phyloP scores from a whole-genome alignment of 257 asterid species.

The Solanum dulcamara region DNA sequence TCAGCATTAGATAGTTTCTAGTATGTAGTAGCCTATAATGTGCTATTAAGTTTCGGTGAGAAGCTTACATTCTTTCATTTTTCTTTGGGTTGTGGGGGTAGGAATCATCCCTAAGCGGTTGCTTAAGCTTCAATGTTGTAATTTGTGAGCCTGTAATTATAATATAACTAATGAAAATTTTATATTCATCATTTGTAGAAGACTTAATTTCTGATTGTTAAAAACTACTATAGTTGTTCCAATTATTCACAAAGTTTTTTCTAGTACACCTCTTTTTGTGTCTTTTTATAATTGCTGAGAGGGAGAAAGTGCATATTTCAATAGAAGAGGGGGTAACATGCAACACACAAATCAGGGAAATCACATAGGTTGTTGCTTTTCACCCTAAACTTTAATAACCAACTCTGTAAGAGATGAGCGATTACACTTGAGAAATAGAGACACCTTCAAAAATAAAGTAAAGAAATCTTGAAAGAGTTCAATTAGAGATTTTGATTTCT shows the following conservation, averaged over 20 bases:
- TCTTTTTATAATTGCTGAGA: not conserved
- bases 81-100: not conserved
- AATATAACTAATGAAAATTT: not conserved
- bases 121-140: conserved; percentile 30
- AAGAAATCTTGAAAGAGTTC: too few species aligned
- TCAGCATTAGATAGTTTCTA: not conserved
- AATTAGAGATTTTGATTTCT: too few species aligned
- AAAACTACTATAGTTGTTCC: not conserved
- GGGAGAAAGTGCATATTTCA: not conserved
- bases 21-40: not conserved
- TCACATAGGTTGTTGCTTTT: not conserved
- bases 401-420: not conserved
- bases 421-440: not conserved
- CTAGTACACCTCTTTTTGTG: not conserved
- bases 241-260: not conserved
- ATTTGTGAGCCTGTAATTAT: conserved; percentile 24
- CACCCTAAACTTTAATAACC: not conserved
- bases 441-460: too few species aligned
- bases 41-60: not conserved
- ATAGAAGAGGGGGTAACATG: not conserved
- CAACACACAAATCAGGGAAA: not conserved
- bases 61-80: conserved; percentile 1
- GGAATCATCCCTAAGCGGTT: not conserved
- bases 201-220: not conserved
- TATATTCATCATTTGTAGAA: not conserved